phyloP scores from a whole-genome alignment of 768 basidiomycete genomes.

The Suillus discolor region DNA sequence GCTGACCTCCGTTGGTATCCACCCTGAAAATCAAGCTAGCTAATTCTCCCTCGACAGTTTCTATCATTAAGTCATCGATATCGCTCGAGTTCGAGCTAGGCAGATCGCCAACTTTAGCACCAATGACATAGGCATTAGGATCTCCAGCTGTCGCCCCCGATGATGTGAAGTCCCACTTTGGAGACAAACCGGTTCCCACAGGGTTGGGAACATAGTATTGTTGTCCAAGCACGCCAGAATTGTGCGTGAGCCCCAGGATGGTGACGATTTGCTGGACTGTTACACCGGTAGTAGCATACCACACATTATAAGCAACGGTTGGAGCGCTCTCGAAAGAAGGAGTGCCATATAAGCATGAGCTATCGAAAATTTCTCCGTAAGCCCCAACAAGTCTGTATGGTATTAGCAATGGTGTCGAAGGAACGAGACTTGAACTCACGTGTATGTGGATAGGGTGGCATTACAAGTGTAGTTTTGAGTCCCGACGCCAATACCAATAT shows the following conservation, averaged over 20 bases:
- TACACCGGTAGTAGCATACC: conserved; percentile 27
- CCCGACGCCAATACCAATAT: conserved; percentile 50
- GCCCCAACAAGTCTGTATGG: conserved; percentile 47
- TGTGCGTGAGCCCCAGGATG: conserved; percentile 12
- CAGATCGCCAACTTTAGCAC: conserved; percentile 42
- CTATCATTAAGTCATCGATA: conserved; percentile 59
- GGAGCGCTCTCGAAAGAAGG: conserved; percentile 32
- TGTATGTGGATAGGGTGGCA: conserved; percentile 42
- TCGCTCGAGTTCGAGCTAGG: conserved; percentile 46
- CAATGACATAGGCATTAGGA: conserved; percentile 49
- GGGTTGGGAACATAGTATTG: conserved; percentile 61
- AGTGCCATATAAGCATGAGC: conserved; percentile 46
- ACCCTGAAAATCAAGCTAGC: conserved; percentile 55
- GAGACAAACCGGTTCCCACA: conserved; percentile 42
- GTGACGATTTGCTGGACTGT: conserved; percentile 21
- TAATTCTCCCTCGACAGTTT: conserved; percentile 46
- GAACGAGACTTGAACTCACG: conserved; percentile 35
- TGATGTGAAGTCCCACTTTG: conserved; percentile 61
- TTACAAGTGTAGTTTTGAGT: conserved; percentile 60
- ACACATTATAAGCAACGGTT: conserved; percentile 33
- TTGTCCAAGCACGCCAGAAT: conserved; percentile 40
- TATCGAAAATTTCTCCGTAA: conserved; percentile 56
- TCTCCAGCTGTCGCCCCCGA: conserved; percentile 42
- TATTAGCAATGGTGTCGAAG: not conserved
- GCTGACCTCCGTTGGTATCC: conserved; percentile 54